Percentiles rank a stretch among this genome's conserved stretches.
These are phyloP conservation scores for Penicillium samsonianum DNA, from an alignment of 495 filamentous ascomycete species.

Conservation along the genomic window DNA sequence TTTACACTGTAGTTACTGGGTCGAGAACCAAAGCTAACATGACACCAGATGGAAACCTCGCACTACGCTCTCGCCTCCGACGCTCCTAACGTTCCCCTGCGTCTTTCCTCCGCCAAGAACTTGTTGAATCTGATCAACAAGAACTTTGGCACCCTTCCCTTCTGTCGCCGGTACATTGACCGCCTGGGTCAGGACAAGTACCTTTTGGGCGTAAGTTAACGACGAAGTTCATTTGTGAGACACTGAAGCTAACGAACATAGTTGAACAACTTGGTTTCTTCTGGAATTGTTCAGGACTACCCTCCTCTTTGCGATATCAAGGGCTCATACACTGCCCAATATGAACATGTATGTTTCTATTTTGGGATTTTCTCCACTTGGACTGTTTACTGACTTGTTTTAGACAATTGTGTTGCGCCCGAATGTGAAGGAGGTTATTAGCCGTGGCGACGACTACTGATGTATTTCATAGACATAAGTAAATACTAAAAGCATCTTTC, in stretches of 20 bases:
- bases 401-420: slow-evolving; percentile 86
- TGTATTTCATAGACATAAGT: slow-evolving; percentile 7
- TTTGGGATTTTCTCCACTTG: background rate
- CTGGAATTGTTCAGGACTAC: slow-evolving; percentile 86
- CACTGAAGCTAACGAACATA: slow-evolving; percentile 39
- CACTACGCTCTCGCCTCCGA: slow-evolving; percentile 71
- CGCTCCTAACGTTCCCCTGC: slow-evolving; percentile 65
- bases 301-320: slow-evolving; percentile 89
- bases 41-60: slow-evolving; percentile 62
- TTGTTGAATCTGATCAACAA: slow-evolving; percentile 84
- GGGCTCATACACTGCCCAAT: slow-evolving; percentile 94
- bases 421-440: slow-evolving; percentile 90
- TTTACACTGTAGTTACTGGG: slow-evolving; percentile 5
- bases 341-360: slow-evolving; percentile 71
- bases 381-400: slow-evolving; percentile 26
- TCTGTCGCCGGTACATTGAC: slow-evolving; percentile 83
- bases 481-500: slow-evolving; percentile 12
- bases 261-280: slow-evolving; percentile 85
- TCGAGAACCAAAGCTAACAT: slow-evolving; percentile 18
- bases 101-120: slow-evolving; percentile 75
- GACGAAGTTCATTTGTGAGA: background rate
- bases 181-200: slow-evolving; percentile 87
- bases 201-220: slow-evolving; percentile 67
- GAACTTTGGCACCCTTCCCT: slow-evolving; percentile 88
- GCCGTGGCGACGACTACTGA: slow-evolving; percentile 87